Percentiles rank a stretch among this genome's conserved stretches.
Evolutionary conservation across 495 filamentous ascomycete genomes (phyloP).

Genomic region (Aspergillus affinis): DNA sequence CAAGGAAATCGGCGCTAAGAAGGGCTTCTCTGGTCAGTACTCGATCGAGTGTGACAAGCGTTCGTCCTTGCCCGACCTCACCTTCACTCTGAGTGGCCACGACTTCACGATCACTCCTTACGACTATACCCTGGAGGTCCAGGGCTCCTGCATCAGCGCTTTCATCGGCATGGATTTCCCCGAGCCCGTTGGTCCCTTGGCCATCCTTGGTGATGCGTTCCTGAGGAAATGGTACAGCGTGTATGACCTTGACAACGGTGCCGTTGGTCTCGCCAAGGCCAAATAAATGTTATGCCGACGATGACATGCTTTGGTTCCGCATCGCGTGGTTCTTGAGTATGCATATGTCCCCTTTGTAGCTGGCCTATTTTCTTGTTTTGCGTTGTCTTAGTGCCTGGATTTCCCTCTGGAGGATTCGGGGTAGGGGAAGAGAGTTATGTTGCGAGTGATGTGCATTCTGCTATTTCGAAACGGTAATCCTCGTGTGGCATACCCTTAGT

Average conservation of each 20-base stretch:
- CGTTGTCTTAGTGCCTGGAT: neutral
- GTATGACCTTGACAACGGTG: conserved; percentile 83
- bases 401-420: neutral
- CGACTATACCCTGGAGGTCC: conserved; percentile 96
- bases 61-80: conserved; percentile 78
- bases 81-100: conserved; percentile 82
- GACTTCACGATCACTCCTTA: conserved; percentile 86
- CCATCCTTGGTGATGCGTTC: conserved; percentile 97
- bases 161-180: conserved; percentile 99
- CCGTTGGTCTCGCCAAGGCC: conserved; percentile 84
- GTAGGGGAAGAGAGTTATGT: neutral
- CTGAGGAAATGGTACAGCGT: conserved; percentile 96
- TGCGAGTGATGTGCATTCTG: neutral
- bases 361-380: neutral
- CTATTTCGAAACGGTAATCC: neutral
- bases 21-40: conserved; percentile 94
- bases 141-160: conserved; percentile 92
- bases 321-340: neutral
- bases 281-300: conserved; percentile 47
- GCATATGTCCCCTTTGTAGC: neutral
- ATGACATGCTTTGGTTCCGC: neutral
- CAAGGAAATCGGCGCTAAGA: conserved; percentile 96
- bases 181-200: conserved; percentile 85
- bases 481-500: neutral
- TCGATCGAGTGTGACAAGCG: conserved; percentile 85